Percentiles rank a stretch among this genome's conserved stretches.
These are phyloP conservation scores for Stagonosporopsis tanaceti DNA, from an alignment of 2,329 filamentous ascomycete genomes.

Conservation along the genomic window DNA sequence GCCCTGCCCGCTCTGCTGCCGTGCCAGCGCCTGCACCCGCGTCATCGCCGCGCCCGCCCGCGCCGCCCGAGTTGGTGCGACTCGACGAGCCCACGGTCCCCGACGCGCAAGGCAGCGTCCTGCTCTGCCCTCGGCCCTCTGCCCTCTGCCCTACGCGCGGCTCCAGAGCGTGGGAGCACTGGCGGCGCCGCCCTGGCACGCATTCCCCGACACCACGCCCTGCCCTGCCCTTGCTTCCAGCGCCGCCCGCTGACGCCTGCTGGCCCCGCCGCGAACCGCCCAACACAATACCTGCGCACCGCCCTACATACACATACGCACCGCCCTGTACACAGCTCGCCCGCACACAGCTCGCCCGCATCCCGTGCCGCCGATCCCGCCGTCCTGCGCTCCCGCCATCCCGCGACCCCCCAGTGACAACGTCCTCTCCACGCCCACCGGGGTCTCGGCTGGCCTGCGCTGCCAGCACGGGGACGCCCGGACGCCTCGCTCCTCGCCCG, in stretches of 20 bases:
- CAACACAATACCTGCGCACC: neutral
- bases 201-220: slow-evolving; percentile 11
- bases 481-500: slow-evolving; percentile 20
- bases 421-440: slow-evolving; percentile 18
- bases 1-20: neutral
- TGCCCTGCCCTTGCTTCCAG: slow-evolving; percentile 10
- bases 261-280: slow-evolving; percentile 2
- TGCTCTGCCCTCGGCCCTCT: neutral
- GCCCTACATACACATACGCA: slow-evolving; percentile 4
- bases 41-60: neutral
- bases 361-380: neutral
- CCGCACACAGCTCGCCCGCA: neutral
- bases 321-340: too few relatives aligned
- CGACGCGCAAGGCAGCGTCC: slow-evolving; percentile 12
- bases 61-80: neutral
- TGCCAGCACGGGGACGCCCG: slow-evolving; percentile 33
- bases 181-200: slow-evolving; percentile 22
- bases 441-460: slow-evolving; percentile 40
- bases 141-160: slow-evolving; percentile 14
- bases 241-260: slow-evolving; percentile 18
- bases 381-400: too few relatives aligned
- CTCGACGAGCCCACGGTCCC: neutral
- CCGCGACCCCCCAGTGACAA: too few relatives aligned
- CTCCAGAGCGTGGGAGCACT: slow-evolving; percentile 24
- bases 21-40: neutral